phyloP scores from a whole-genome alignment of 1,284 basidiomycete species.

The Somion occarium region DNA sequence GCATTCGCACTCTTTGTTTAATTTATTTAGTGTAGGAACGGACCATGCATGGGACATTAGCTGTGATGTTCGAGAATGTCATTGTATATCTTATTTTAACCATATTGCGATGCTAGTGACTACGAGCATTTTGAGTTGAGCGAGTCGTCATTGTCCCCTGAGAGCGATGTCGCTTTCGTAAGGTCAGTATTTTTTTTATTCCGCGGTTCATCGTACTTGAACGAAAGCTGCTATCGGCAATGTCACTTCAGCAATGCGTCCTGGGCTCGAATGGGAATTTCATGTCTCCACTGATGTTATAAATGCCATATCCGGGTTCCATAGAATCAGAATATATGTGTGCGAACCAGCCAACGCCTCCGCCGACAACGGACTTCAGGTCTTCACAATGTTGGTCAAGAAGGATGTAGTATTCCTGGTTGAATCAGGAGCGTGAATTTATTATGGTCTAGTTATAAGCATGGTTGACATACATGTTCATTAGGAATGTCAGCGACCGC shows the following conservation, averaged over 20 bases:
- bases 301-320: conserved; percentile 67
- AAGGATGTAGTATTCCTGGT: conserved; percentile 55
- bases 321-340: conserved; percentile 67
- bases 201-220: too few relatives aligned
- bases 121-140: too few relatives aligned
- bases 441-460: background rate
- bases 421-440: background rate
- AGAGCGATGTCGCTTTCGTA: too few relatives aligned
- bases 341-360: conserved; percentile 76
- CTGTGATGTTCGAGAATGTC: background rate
- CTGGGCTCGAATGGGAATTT: conserved; percentile 51
- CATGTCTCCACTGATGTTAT: conserved; percentile 36
- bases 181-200: too few relatives aligned
- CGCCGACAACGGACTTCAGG: conserved; percentile 52
- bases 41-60: background rate
- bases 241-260: conserved; percentile 31
- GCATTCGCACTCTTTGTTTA: conserved; percentile 33
- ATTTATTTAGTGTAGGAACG: background rate
- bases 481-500: conserved; percentile 55
- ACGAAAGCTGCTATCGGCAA: too few relatives aligned
- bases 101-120: too few relatives aligned
- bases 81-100: background rate
- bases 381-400: conserved; percentile 60
- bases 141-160: too few relatives aligned
- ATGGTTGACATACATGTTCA: conserved; percentile 42